These are phyloP conservation scores for Plasmodium blacklocki DNA, from an alignment of 169 alveolate species.

Conservation along the genomic window DNA sequence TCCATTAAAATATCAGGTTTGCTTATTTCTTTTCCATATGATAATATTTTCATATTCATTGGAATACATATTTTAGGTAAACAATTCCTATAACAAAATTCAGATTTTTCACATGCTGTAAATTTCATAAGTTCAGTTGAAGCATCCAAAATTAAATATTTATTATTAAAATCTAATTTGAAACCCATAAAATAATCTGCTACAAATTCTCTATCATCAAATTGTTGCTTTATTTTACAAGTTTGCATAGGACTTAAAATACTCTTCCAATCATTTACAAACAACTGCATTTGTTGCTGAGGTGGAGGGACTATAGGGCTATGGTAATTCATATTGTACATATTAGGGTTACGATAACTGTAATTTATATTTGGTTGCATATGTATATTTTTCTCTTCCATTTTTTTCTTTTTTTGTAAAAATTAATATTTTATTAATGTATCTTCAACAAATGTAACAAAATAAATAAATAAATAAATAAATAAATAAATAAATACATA, in stretches of 20 bases:
- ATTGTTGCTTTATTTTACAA: conserved; percentile 65
- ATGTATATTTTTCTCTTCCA: not conserved
- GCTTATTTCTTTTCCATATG: conserved; percentile 49
- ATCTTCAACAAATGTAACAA: no score
- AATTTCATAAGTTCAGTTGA: conserved; percentile 37
- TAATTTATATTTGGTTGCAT: conserved; percentile 27
- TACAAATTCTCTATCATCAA: conserved; percentile 69
- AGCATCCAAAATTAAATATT: conserved; percentile 43
- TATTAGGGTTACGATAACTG: conserved; percentile 38
- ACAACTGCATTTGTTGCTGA: conserved; percentile 70
- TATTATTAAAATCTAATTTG: conserved; percentile 53
- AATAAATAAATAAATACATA: no score
- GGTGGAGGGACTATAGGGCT: conserved; percentile 51
- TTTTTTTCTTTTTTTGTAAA: not conserved
- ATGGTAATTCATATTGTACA: conserved; percentile 29
- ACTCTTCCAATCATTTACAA: conserved; percentile 59
- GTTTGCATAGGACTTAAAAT: conserved; percentile 37
- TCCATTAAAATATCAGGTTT: conserved; percentile 58
- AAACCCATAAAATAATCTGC: conserved; percentile 49
- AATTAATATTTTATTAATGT: no score
- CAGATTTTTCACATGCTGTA: conserved; percentile 48
- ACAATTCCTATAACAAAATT: conserved; percentile 46
- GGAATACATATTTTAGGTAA: conserved; percentile 72
- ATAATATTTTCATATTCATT: conserved; percentile 53
- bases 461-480: no score